phyloP scores from a whole-genome alignment of 176 grass and related monocot genomes.

The Oryza longistaminata region DNA sequence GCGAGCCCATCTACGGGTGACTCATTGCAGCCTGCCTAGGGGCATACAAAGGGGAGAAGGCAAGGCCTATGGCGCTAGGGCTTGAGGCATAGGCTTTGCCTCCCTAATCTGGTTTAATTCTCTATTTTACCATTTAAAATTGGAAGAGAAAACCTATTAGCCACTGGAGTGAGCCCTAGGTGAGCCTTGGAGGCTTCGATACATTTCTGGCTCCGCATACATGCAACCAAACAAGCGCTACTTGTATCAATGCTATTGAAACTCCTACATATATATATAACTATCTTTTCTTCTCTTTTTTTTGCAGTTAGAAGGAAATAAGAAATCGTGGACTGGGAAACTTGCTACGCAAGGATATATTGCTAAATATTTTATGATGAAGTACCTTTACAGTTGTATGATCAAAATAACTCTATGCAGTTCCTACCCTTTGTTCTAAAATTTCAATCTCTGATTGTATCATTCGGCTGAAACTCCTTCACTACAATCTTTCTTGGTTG shows the following conservation, averaged over 20 bases:
- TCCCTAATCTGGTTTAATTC: too few relatives aligned
- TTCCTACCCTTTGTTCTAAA: neutral
- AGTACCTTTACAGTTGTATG: neutral
- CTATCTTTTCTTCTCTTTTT: neutral
- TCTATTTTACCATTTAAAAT: too few relatives aligned
- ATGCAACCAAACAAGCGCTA: too few relatives aligned
- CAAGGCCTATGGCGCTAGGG: too few relatives aligned
- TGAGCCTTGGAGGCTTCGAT: too few relatives aligned
- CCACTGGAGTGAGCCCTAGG: too few relatives aligned
- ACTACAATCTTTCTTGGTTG: slow-evolving; percentile 25
- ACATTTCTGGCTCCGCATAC: too few relatives aligned
- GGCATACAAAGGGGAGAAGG: too few relatives aligned
- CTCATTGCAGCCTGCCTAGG: too few relatives aligned
- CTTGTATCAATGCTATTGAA: neutral
- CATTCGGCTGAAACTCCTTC: slow-evolving; percentile 20
- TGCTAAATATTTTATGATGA: neutral
- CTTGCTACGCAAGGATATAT: neutral
- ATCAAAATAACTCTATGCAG: neutral
- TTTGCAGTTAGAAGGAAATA: neutral
- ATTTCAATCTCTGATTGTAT: neutral
- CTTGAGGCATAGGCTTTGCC: too few relatives aligned
- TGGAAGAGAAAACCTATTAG: too few relatives aligned
- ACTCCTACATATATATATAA: neutral
- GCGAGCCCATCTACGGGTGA: too few relatives aligned
- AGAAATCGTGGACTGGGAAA: neutral